Evolutionary conservation across 768 basidiomycete species (phyloP).

Genomic region (Agaricus blazei): DNA sequence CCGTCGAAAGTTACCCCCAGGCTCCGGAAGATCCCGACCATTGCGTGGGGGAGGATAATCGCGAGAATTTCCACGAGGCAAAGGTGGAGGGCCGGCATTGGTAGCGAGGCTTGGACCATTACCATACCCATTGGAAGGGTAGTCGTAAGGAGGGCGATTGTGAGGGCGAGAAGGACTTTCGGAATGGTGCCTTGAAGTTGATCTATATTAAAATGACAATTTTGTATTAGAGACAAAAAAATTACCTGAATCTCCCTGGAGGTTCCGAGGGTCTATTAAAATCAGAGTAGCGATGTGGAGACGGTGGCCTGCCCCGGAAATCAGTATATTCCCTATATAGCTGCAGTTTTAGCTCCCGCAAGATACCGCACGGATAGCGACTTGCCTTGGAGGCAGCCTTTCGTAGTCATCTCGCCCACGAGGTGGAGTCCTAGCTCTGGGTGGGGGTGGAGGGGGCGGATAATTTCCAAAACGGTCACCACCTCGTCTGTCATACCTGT

Average conservation of each 20-base stretch:
- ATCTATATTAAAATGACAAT: neutral
- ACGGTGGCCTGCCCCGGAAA: conserved; percentile 50
- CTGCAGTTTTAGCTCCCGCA: conserved; percentile 4
- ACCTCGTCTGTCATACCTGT: conserved; percentile 57
- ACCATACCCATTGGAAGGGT: conserved; percentile 48
- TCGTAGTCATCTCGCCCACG: conserved; percentile 64
- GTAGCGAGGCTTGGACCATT: conserved; percentile 6
- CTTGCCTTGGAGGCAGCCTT: conserved; percentile 52
- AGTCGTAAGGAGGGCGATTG: conserved; percentile 41
- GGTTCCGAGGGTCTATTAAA: conserved; percentile 46
- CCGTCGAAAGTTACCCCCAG: conserved; percentile 36
- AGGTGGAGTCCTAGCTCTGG: conserved; percentile 46
- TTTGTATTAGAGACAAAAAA: neutral
- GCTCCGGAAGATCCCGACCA: conserved; percentile 39
- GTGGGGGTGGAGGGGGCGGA: conserved; percentile 33
- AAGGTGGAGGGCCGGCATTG: conserved; percentile 1
- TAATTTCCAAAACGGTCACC: conserved; percentile 37
- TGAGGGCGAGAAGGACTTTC: conserved; percentile 49
- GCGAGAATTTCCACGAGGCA: conserved; percentile 21
- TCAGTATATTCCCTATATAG: conserved; percentile 51
- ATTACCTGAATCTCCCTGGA: conserved; percentile 42
- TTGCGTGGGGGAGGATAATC: conserved; percentile 45
- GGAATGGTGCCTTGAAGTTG: conserved; percentile 69
- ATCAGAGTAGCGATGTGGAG: conserved; percentile 44
- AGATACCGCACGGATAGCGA: conserved; percentile 5